Evolutionary conservation across 2,329 filamentous ascomycete species (phyloP).

Genomic region (Penicillium sp.): DNA sequence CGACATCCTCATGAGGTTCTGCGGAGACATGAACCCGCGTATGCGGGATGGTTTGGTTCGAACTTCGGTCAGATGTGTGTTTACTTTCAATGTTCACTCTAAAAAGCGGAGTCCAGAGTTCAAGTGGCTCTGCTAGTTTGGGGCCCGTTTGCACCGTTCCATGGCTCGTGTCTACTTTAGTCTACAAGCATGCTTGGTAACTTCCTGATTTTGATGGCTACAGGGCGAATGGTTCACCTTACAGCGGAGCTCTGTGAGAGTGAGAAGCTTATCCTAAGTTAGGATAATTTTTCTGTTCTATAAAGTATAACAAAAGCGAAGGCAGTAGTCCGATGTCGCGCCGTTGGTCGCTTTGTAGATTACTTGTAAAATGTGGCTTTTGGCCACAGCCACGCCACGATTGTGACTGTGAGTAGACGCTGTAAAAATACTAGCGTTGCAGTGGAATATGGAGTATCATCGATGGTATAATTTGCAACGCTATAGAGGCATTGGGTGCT

Average conservation of each 20-base stretch:
- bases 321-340: not conserved
- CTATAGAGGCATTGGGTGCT: not conserved
- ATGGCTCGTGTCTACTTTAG: not conserved
- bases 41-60: not conserved
- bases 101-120: slow-evolving; percentile 21
- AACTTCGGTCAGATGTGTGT: not conserved
- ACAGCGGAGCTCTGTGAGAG: not conserved
- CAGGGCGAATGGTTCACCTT: not conserved
- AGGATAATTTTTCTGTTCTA: not conserved
- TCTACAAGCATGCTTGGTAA: too few species aligned
- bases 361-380: not conserved
- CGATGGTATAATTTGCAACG: not conserved
- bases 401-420: not conserved
- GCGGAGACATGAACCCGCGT: not conserved
- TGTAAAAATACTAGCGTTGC: not conserved
- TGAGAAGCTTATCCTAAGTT: too few species aligned
- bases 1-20: not conserved
- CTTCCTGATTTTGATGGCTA: too few species aligned
- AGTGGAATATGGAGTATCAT: not conserved
- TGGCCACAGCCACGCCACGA: not conserved
- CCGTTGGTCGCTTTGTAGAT: not conserved
- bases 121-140: not conserved
- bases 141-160: slow-evolving; percentile 7
- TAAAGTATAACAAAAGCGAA: not conserved
- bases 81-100: slow-evolving; percentile 3